Evolutionary conservation across 495 filamentous ascomycete species (phyloP).

Genomic region (Penicillium goetzii): DNA sequence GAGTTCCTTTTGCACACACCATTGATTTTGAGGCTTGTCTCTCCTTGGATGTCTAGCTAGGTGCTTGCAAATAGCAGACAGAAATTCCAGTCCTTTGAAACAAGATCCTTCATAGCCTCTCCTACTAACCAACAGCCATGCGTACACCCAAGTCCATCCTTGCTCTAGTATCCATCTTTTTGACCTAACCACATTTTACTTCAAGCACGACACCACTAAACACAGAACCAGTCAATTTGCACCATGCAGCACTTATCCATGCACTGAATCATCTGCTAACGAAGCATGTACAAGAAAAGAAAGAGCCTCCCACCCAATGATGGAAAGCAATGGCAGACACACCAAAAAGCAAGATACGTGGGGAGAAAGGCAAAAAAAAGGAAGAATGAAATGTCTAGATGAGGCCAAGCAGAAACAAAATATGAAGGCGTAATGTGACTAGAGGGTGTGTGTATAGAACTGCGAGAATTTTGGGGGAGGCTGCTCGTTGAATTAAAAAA

Average conservation of each 20-base stretch:
- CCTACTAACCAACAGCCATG: not conserved
- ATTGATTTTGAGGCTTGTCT: not conserved
- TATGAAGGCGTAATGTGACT: constrained; percentile 7
- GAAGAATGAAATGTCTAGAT: constrained; percentile 23
- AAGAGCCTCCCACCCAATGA: not conserved
- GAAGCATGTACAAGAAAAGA: constrained; percentile 36
- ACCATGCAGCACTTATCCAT: constrained; percentile 24
- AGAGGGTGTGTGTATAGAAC: constrained; percentile 23
- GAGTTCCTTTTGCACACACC: not conserved
- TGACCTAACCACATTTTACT: not conserved
- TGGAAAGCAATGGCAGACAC: constrained; percentile 3
- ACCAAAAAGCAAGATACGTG: constrained; percentile 10
- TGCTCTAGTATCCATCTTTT: not conserved
- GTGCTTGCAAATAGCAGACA: not conserved
- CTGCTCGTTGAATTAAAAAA: constrained; percentile 28
- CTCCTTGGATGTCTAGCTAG: constrained; percentile 2
- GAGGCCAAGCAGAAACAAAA: constrained; percentile 6
- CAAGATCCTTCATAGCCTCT: not conserved
- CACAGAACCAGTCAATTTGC: constrained; percentile 13
- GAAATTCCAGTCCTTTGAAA: not conserved
- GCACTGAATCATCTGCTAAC: constrained; percentile 27
- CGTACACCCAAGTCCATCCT: not conserved
- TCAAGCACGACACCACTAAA: not conserved
- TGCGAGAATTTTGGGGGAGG: constrained; percentile 12
- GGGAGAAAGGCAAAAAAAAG: not conserved